phyloP scores from a whole-genome alignment of 208 protist genomes.

The Leishmania turanica region DNA sequence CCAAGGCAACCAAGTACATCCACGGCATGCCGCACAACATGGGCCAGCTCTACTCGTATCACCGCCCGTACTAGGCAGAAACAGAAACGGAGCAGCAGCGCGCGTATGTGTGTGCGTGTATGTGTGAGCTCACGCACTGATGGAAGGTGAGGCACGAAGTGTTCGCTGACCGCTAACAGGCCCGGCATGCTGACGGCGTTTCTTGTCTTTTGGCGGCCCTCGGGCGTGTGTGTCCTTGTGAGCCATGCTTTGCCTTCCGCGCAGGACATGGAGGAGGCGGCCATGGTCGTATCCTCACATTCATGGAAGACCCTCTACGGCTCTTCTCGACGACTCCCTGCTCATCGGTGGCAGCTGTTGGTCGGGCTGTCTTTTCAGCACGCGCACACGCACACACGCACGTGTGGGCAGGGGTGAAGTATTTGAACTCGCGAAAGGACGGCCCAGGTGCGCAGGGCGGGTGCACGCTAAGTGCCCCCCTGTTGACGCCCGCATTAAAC shows the following conservation, averaged over 20 bases:
- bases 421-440: neutral
- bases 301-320: neutral
- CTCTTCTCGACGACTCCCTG: neutral
- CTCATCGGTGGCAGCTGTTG: neutral
- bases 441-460: neutral
- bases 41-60: slow-evolving; percentile 88
- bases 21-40: slow-evolving; percentile 72
- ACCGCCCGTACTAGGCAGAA: slow-evolving; percentile 67
- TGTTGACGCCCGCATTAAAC: neutral
- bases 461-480: neutral
- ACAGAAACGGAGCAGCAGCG: neutral
- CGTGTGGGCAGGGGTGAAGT: neutral
- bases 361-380: neutral
- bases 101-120: neutral
- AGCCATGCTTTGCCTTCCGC: neutral
- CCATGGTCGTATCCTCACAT: neutral
- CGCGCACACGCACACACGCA: neutral
- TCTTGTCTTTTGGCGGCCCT: neutral
- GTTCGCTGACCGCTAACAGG: neutral
- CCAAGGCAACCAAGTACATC: slow-evolving; percentile 34
- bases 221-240: neutral
- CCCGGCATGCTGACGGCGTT: neutral
- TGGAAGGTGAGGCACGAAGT: neutral
- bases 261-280: neutral
- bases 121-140: neutral